A percentile compares a stretch with the other conserved stretches of the same genome.
Conservation (phyloP, 495 filamentous ascomycete species). For the Platismatia glauca region DNA sequence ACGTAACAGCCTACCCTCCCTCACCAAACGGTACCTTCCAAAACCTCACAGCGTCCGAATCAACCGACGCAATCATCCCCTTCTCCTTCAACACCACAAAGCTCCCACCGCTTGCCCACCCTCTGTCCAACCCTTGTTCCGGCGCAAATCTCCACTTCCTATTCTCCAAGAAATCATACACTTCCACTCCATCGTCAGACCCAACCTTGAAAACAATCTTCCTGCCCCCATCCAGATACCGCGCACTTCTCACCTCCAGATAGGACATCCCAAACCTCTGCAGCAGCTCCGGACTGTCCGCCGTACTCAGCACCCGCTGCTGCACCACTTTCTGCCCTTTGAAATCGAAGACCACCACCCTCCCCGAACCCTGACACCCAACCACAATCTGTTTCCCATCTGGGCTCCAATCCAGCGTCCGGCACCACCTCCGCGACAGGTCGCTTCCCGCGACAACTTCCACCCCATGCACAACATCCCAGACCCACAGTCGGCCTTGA, state of each 20-base stretch:
- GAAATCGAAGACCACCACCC: conserved; percentile 8
- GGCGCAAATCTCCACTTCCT: conserved; percentile 9
- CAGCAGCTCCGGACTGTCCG: not conserved
- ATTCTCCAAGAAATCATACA: conserved; percentile 15
- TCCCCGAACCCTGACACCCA: not conserved
- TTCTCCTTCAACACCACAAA: not conserved
- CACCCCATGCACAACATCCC: conserved; percentile 16
- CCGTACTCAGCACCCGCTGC: conserved; percentile 10
- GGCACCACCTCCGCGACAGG: conserved; percentile 2
- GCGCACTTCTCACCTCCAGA: not conserved
- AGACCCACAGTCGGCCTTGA: conserved; percentile 8
- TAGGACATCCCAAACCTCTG: conserved; percentile 1
- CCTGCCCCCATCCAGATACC: not conserved
- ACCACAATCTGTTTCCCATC: conserved; percentile 15
- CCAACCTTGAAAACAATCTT: conserved; percentile 13
- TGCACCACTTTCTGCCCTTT: conserved; percentile 14
- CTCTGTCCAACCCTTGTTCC: not conserved
- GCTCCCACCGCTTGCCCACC: not conserved
- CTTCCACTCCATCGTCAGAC: conserved; percentile 14
- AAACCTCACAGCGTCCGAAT: conserved; percentile 1
- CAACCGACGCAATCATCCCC: conserved; percentile 1
- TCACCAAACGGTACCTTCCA: too few species aligned
- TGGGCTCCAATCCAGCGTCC: conserved; percentile 14
- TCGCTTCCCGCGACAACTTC: conserved; percentile 21
- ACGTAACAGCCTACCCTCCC: too few species aligned